A percentile compares a stretch with the other conserved stretches of the same genome.
Evolutionary conservation across 495 filamentous ascomycete species (phyloP).

Genomic region (Hypoxylon cercidicola): DNA sequence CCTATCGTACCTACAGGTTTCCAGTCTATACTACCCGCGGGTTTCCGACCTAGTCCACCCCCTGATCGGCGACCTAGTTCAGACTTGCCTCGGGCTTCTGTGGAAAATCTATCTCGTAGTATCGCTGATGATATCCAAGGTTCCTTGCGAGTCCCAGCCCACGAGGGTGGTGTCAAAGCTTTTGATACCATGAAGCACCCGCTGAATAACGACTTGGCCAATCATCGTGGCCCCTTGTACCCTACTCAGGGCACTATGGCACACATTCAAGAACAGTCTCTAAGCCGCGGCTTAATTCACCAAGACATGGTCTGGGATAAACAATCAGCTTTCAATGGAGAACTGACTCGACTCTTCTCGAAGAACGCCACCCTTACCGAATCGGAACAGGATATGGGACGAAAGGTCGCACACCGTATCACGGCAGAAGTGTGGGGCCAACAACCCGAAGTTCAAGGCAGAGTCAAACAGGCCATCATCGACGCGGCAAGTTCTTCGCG

Average conservation of each 20-base stretch:
- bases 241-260: conserved; percentile 13
- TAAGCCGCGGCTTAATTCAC: neutral
- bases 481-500: conserved; percentile 12
- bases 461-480: conserved; percentile 14
- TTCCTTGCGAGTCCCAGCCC: too few species aligned
- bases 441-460: neutral
- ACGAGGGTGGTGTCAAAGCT: too few species aligned
- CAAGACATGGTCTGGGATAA: neutral
- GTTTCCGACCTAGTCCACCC: too few species aligned
- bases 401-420: conserved; percentile 9
- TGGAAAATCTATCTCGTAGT: too few species aligned
- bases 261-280: neutral
- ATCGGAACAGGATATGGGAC: conserved; percentile 1
- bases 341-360: conserved; percentile 11
- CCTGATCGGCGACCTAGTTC: too few species aligned
- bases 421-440: conserved; percentile 12
- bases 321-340: conserved; percentile 10
- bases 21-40: too few species aligned
- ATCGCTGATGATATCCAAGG: too few species aligned
- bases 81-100: too few species aligned
- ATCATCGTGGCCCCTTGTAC: neutral
- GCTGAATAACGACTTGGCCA: too few species aligned
- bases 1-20: too few species aligned
- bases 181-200: too few species aligned
- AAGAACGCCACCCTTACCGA: neutral